Base-by-base conservation (phyloP, 257 asterid species). In the Ajuga chamaepitys region DNA sequence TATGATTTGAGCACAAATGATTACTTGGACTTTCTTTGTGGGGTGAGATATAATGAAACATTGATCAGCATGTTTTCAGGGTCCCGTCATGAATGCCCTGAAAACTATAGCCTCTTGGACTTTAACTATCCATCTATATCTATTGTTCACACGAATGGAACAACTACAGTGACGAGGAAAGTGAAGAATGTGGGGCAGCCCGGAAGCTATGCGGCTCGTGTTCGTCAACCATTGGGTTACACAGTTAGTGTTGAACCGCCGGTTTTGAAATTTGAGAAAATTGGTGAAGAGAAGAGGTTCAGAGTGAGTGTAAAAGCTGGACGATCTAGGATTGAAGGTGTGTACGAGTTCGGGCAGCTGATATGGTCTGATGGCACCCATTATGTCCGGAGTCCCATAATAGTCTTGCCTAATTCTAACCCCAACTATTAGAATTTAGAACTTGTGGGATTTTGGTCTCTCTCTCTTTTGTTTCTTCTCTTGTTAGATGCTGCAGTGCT, bases 61-160 rank as follows among this genome's bases (percentile, higher is more conserved):
- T 0, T 1, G 6, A 20, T 84, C 34, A 4, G 52, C 0, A 4
- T 0, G 1, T 71, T 84, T 42, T 9, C 83, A 0, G 20, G 40
- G 0, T 3, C 21, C 13, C 0, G 70, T 2, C 69, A 79, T 63
- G n/a, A 44, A 0, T 88, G 96, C 64, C 85, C 84, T 0, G 5
- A 52, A 17, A 38, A 62, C 1, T 69, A 75, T 16, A 74, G n/a
- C 9, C 17, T 78, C 4, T 1, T 74, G 20, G 54, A 68, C 88
- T 68, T 79, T 66, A 88, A 86, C 82, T 34, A 88, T 40, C 96
- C 96, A 1, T 68, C 92, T 6, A 62, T 86, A 7, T 18, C 84
- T 0, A 75, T 80, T 17, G 78, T 78, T 0, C 5, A 37, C 0
- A 45, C 73, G 2, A 11, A 50, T 0, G 50, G 57, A 32, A 8